A percentile compares a stretch with the other conserved stretches of the same genome.
These are phyloP conservation scores for Mimosa bimucronata DNA, from an alignment of 306 rosid species.

Conservation along the genomic window DNA sequence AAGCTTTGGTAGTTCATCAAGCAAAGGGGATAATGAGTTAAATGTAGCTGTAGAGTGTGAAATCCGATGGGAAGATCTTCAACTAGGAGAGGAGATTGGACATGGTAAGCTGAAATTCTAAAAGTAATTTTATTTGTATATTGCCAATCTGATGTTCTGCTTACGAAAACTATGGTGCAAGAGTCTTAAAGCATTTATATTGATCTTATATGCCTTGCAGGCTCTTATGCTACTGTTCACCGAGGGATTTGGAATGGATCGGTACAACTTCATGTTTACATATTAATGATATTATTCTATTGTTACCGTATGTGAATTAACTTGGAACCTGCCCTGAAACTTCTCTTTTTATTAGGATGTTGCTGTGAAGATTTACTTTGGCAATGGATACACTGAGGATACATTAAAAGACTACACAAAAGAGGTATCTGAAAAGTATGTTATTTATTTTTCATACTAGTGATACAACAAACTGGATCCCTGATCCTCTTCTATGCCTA, in stretches of 20 bases:
- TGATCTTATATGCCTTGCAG: conserved; percentile 45
- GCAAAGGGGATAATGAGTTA: not conserved
- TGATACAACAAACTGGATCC: conserved; percentile 31
- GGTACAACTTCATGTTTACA: conserved; percentile 43
- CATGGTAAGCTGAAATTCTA: not conserved
- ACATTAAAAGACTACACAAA: not conserved
- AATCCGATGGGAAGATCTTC: not conserved
- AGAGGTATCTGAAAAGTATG: not conserved
- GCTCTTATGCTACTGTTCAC: conserved; percentile 71
- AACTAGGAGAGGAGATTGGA: not conserved
- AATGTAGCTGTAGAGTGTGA: not conserved
- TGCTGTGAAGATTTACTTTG: conserved; percentile 64
- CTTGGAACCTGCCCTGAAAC: conserved; percentile 25
- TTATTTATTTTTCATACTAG: conserved; percentile 12
- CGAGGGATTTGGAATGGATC: conserved; percentile 86
- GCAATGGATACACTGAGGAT: not conserved
- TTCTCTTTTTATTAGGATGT: conserved; percentile 57
- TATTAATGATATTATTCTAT: conserved; percentile 30
- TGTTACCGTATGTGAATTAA: not conserved
- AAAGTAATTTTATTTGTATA: not conserved
- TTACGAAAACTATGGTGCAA: not conserved
- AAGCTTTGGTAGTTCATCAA: not conserved
- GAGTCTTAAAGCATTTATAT: conserved; percentile 2
- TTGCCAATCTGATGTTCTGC: not conserved
- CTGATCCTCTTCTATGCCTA: conserved; percentile 24